A percentile compares a stretch with the other conserved stretches of the same genome.
Evolutionary conservation across 2,329 filamentous ascomycete genomes (phyloP).

Genomic region (Apiospora arundinis): DNA sequence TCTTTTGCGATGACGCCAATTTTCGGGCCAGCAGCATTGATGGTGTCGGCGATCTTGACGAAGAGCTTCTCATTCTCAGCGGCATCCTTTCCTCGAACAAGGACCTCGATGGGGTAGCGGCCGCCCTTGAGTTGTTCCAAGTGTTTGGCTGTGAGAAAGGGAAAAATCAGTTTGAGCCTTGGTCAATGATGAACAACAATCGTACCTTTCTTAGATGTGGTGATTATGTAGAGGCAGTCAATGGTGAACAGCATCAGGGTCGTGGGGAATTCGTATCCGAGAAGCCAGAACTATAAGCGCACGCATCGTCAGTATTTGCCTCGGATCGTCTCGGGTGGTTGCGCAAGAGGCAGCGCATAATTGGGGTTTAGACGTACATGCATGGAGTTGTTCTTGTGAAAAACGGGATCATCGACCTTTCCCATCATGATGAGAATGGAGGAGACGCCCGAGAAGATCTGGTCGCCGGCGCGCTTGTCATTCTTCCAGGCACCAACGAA

Average conservation of each 20-base stretch:
- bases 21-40: constrained; percentile 91
- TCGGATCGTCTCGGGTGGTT: neutral
- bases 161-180: constrained; percentile 29
- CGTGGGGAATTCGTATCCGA: constrained; percentile 97
- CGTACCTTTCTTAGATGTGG: constrained; percentile 94
- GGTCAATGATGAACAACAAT: constrained; percentile 14
- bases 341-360: neutral
- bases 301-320: constrained; percentile 30
- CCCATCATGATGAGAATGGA: constrained; percentile 93
- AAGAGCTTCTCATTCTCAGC: constrained; percentile 93
- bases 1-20: constrained; percentile 88
- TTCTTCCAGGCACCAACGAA: constrained; percentile 94
- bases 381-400: constrained; percentile 95
- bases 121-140: constrained; percentile 90
- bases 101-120: constrained; percentile 89
- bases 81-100: constrained; percentile 89
- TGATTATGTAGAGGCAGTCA: constrained; percentile 89
- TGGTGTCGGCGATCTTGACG: constrained; percentile 79
- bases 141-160: constrained; percentile 75
- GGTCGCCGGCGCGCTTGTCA: constrained; percentile 87
- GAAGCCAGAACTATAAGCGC: constrained; percentile 82
- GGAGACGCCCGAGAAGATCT: constrained; percentile 82
- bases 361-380: constrained; percentile 68
- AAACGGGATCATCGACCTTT: constrained; percentile 90
- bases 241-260: constrained; percentile 92